Conservation (phyloP, 441 rosid species). For the Euphorbia neoarborescens region DNA sequence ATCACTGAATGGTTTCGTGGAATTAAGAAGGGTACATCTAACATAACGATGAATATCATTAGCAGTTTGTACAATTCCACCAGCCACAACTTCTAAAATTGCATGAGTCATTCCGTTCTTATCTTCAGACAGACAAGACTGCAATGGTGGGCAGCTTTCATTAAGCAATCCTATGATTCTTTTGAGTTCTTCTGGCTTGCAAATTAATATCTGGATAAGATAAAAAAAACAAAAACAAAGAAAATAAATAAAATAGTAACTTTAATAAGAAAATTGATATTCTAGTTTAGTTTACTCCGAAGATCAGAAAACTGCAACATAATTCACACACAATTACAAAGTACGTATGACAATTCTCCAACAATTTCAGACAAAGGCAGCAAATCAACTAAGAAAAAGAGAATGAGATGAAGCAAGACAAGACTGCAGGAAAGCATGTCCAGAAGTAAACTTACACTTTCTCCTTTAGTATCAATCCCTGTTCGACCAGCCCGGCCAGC, state of each 20-base stretch:
- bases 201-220: conserved; percentile 64
- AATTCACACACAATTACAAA: background rate
- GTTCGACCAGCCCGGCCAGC: conserved; percentile 99
- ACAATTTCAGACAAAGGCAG: background rate
- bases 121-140: conserved; percentile 95
- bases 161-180: conserved; percentile 71
- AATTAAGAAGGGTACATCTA: conserved; percentile 93
- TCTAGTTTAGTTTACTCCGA: background rate
- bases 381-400: conserved; percentile 7
- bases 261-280: background rate
- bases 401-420: conserved; percentile 7
- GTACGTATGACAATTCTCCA: background rate
- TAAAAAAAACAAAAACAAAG: conserved; percentile 10
- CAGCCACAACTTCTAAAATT: conserved; percentile 96
- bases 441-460: conserved; percentile 65
- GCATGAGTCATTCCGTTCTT: conserved; percentile 99
- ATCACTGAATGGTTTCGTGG: conserved; percentile 83
- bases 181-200: conserved; percentile 81
- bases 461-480: conserved; percentile 96
- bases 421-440: conserved; percentile 11
- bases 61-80: conserved; percentile 95
- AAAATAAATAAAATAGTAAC: conserved; percentile 10
- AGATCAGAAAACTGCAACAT: background rate
- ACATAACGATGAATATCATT: conserved; percentile 90
- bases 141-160: conserved; percentile 80